Conservation (phyloP, 495 filamentous ascomycete genomes). For the Opeltia flavorubescens region DNA sequence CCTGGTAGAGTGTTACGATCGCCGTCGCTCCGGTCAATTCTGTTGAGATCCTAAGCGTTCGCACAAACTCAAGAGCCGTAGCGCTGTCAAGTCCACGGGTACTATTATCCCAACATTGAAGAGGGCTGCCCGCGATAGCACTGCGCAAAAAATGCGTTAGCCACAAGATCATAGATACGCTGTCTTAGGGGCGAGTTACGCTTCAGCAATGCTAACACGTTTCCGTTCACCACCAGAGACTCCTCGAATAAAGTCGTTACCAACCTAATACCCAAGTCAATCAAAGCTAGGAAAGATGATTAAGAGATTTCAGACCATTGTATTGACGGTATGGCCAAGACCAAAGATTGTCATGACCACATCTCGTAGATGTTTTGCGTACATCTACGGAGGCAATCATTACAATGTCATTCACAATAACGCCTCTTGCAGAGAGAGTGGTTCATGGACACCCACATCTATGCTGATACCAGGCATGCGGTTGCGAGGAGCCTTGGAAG, state of each 20-base stretch:
- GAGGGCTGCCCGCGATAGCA: conserved; percentile 48
- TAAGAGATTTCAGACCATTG: no score
- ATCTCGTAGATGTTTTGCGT: conserved; percentile 52
- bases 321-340: conserved; percentile 62
- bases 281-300: no score
- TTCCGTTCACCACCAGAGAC: conserved; percentile 75
- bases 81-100: conserved; percentile 70
- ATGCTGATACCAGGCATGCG: conserved; percentile 46
- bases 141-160: no score
- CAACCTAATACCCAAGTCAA: no score
- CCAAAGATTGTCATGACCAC: conserved; percentile 72
- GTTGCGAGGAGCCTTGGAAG: no score
- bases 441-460: no score
- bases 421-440: no score
- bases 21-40: conserved; percentile 51
- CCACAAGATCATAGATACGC: no score
- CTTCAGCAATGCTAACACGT: conserved; percentile 69
- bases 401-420: no score
- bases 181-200: no score
- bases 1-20: conserved; percentile 75
- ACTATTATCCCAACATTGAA: conserved; percentile 80
- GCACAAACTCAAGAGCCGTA: conserved; percentile 69
- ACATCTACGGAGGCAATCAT: conserved; percentile 41
- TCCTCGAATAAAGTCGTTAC: conserved; percentile 67
- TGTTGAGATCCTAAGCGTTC: conserved; percentile 49